Evolutionary conservation across 2,329 filamentous ascomycete species (phyloP), one percentile per base, ranked within the genome.

Genomic region (Arthroderma uncinatum): DNA sequence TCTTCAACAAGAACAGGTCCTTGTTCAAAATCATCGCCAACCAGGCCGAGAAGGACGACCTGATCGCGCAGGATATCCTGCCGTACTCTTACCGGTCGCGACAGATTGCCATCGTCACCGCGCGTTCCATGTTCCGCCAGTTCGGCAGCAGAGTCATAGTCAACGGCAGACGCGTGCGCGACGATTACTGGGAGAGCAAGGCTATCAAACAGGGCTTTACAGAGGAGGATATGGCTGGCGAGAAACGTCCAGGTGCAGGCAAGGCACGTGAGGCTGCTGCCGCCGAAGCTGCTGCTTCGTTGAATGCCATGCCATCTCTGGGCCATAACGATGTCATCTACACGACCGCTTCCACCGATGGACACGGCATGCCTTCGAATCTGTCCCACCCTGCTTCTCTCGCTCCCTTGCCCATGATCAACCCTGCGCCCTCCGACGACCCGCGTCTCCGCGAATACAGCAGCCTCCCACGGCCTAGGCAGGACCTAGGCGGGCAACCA

Each of bases 141-240:
- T 98, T 98, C 71, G 93, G 93, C 53, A 96, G 91, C 71, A 82
- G 93, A 61, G 86, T 98, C 55, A 93, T 98, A 62, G 83, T 87
- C 36, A 88, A 91, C 66, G 93, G 93, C 34, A 82, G 92, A 61
- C 81, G 93, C 58, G 93, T 98, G 42, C 85, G 93, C 53, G 93
- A 98, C 73, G 93, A 98, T 70, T 98, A 98, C 73, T 98, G 93
- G 93, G 93, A 97, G 72, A 88, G 86, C 67, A 97, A 97, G 73
- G 93, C 93, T 6, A 82, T 87, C 52, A 98, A 97, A 73, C 93
- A 98, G 73, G 93, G 93, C 9, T 98, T 98, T 69, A 98, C 93
- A 0, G 93, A 98, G 70, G 90, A 94, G 61, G 93, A 98, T 71
- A 79, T 91, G 54, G 93, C 93, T 2, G 93, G 93, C 40, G 93